Evolutionary conservation across 257 asterid species (phyloP), one percentile per base, ranked within the genome.

Genomic region (Rehmannia glutinosa): DNA sequence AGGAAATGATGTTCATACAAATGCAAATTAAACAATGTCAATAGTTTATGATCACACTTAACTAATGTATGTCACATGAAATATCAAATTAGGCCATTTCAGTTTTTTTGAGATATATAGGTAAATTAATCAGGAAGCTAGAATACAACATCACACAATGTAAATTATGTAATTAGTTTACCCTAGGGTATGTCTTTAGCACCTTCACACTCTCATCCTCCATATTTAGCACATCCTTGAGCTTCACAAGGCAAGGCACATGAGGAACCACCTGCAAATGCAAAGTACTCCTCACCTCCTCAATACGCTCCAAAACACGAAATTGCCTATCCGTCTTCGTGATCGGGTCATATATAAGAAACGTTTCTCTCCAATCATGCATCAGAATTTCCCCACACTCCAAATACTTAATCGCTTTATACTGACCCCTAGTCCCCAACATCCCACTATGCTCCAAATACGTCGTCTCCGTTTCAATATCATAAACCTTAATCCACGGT

Each of bases 361-460:
- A 73, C n/a, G 70, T 49, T 24, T 69, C 64, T 62, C 55, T 60
- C 73, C 73, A 73, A 39, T 73, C 78, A 42, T 73, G 73, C 66
- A 73, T 57, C 54, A 73, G 36, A 36, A 73, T 36, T 6, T 65
- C 59, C 3, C 78, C 69, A 0, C 19, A 0, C 27, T 55, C 45
- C 78, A 73, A 39, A 35, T 57, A 38, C 47, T 56, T 73, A n/a
- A 73, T 46, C 20, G 49, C 47, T 15, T 65, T 73, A 36, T 73
- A 73, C 16, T 10, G 30, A 3, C 77, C 69, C 32, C 71, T 16
- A 0, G 68, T 28, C 62, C 62, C 8, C 12, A 64, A 1, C 0
- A 43, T 13, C 11, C 72, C 72, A 11, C 6, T 15, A 39, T 73
- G 73, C 61, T 73, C 77, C 62, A 66, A 21, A 38, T 0, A n/a